Base-by-base conservation (phyloP, 2,329 filamentous ascomycete genomes). In the Elsinoe necatrix region DNA sequence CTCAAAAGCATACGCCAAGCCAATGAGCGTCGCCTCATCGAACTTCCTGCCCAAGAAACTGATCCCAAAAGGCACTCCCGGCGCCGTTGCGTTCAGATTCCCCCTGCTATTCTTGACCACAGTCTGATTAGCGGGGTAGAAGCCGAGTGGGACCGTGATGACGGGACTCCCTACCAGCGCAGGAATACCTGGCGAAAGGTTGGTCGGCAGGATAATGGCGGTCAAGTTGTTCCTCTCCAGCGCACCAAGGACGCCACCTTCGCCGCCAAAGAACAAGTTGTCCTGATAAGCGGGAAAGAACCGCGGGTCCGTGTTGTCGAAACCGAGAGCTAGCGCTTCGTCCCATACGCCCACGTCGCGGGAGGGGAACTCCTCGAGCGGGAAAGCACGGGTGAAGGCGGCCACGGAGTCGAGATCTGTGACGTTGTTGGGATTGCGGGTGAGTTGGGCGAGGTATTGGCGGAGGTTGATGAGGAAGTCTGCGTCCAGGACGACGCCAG, bases 1-100 rank as follows among this genome's bases (percentile, higher is more conserved):
- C 72, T 89, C 85, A 68, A 82, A 86, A 3, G 81, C 83, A 72
- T 84, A 87, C 5, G 83, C 85, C 64, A 83, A 77, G 0, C 79
- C 80, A 57, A 88, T 80, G 61, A 89, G 64, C 27, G 69, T 74
- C 63, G 78, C 79, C 67, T 88, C 85, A 34, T 75, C 79, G 72
- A 80, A 88, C 50, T 75, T 75, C 2, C 69, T 68, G 0, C 83
- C 85, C 45, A 86, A 23, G 62, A 87, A 87, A 6, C 75, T 75
- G 9, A 88, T 69, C 0, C 85, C 85, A 63, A 86, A 84, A 1
- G 75, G 75, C 1, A 81, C 67, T 16, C 80, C 79, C 0, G 83
- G 82, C 0, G 72, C 82, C 0, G 69, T 72, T 0, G 69, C 68
- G 7, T 81, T 77, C 6, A 86, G 68, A n/a, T 77, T 73, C 0